These are phyloP conservation scores for Fusarium sp. DNA, from an alignment of 2,329 filamentous ascomycete species.

Conservation along the genomic window DNA sequence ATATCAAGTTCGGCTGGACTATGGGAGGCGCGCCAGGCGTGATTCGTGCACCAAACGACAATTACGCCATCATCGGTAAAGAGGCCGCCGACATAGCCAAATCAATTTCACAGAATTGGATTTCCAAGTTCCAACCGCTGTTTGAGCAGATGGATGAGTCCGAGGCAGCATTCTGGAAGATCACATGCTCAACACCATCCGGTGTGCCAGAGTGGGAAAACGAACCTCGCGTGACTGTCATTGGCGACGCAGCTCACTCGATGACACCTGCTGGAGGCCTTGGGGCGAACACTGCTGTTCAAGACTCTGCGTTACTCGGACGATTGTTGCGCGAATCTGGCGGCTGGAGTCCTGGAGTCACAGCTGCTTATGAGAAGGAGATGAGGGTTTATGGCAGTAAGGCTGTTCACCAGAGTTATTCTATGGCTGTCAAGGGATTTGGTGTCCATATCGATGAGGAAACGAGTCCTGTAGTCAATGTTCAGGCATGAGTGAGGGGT, in stretches of 20 bases:
- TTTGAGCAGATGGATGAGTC: constrained; percentile 68
- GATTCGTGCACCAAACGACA: constrained; percentile 68
- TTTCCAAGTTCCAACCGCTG: constrained; percentile 65
- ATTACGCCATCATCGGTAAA: constrained; percentile 69
- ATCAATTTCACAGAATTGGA: constrained; percentile 65
- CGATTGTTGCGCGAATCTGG: constrained; percentile 64
- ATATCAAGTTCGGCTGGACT: constrained; percentile 72
- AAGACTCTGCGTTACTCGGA: constrained; percentile 67
- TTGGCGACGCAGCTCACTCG: constrained; percentile 68
- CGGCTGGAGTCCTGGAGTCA: constrained; percentile 65
- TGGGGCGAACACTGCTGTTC: constrained; percentile 68
- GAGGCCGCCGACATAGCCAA: constrained; percentile 70
- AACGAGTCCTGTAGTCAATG: constrained; percentile 14
- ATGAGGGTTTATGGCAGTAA: constrained; percentile 71
- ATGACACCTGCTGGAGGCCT: constrained; percentile 70
- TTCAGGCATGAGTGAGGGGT: not conserved
- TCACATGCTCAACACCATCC: constrained; percentile 70
- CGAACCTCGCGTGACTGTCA: constrained; percentile 67
- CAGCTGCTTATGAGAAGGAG: constrained; percentile 69
- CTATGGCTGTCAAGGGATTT: constrained; percentile 58
- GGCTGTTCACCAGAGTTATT: constrained; percentile 68
- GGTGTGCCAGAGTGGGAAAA: constrained; percentile 72
- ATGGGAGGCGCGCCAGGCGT: constrained; percentile 69
- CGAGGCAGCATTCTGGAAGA: constrained; percentile 75
- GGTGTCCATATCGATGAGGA: constrained; percentile 61